phyloP scores from a whole-genome alignment of 2,329 filamentous ascomycete species.

The Clarireedia monteithiana region DNA sequence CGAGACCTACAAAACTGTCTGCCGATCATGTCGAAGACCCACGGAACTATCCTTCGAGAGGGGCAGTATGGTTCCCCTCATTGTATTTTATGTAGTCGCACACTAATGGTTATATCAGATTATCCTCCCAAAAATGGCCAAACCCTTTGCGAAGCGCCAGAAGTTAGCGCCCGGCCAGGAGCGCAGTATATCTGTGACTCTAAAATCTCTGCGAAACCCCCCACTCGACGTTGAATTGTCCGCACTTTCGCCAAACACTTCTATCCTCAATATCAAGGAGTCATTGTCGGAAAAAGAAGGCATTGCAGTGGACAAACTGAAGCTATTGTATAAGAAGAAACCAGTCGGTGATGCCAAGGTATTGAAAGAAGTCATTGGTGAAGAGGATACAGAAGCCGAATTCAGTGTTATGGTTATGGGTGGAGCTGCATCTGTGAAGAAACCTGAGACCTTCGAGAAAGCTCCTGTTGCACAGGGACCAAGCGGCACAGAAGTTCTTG shows the following conservation, averaged over 20 bases:
- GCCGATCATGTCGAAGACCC: conserved; percentile 86
- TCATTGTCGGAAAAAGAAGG: conserved; percentile 55
- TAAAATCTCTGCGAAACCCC: conserved; percentile 74
- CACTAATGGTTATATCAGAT: conserved; percentile 41
- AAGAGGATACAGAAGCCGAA: conserved; percentile 53
- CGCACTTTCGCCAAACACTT: conserved; percentile 57
- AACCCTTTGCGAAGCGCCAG: conserved; percentile 39
- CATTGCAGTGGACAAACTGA: conserved; percentile 70
- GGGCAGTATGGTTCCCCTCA: conserved; percentile 53
- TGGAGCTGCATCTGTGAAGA: conserved; percentile 46
- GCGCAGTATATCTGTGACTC: conserved; percentile 47
- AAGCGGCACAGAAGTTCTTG: conserved; percentile 53
- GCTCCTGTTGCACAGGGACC: conserved; percentile 41
- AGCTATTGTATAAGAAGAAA: conserved; percentile 81
- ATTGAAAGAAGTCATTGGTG: conserved; percentile 61
- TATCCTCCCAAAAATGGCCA: conserved; percentile 62
- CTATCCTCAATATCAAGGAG: conserved; percentile 70
- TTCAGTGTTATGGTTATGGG: conserved; percentile 85
- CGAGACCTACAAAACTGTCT: conserved; percentile 71
- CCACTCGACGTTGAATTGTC: conserved; percentile 60
- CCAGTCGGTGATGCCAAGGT: conserved; percentile 72
- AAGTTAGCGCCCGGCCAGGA: conserved; percentile 44
- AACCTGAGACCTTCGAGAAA: conserved; percentile 30
- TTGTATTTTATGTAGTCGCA: neutral
- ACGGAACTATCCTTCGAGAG: conserved; percentile 64